A percentile compares a stretch with the other conserved stretches of the same genome.
Conservation (phyloP, 441 rosid species). For the Corymbia calophylla region DNA sequence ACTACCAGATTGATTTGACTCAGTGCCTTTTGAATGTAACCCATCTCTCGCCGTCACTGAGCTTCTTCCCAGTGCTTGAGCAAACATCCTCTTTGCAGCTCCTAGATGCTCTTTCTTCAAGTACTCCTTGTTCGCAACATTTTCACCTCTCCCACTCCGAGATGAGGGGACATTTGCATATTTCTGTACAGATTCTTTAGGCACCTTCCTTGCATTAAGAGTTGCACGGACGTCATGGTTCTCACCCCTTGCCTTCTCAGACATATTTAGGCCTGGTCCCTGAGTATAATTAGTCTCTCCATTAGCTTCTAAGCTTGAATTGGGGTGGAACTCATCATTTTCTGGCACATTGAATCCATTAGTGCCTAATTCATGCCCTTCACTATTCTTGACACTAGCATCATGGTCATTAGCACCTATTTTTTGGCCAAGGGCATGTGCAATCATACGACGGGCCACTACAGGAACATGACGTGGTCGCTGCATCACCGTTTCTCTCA, state of each 20-base stretch:
- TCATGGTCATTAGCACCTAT: conserved; percentile 7
- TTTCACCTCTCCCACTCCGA: conserved; percentile 8
- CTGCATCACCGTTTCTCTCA: conserved; percentile 25
- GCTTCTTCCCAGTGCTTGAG: conserved; percentile 52
- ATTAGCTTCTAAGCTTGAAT: conserved; percentile 8
- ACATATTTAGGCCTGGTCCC: neutral
- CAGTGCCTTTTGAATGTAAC: conserved; percentile 12
- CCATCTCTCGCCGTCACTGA: conserved; percentile 22
- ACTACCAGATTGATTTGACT: conserved; percentile 11
- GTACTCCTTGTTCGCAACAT: conserved; percentile 21
- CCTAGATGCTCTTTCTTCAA: conserved; percentile 46
- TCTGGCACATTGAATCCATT: conserved; percentile 6
- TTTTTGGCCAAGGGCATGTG: conserved; percentile 67
- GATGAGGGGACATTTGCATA: neutral
- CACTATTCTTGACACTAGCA: neutral
- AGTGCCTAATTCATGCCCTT: conserved; percentile 10
- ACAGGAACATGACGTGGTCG: conserved; percentile 41
- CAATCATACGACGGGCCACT: conserved; percentile 75
- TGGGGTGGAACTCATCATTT: conserved; percentile 12
- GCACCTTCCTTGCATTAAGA: conserved; percentile 10
- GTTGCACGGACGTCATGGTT: neutral
- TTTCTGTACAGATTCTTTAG: conserved; percentile 9
- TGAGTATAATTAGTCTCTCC: conserved; percentile 1
- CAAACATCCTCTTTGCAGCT: conserved; percentile 67
- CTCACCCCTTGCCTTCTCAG: conserved; percentile 10